Evolutionary conservation across 2,329 filamentous ascomycete species (phyloP).

Genomic region (Penicillium sp.): DNA sequence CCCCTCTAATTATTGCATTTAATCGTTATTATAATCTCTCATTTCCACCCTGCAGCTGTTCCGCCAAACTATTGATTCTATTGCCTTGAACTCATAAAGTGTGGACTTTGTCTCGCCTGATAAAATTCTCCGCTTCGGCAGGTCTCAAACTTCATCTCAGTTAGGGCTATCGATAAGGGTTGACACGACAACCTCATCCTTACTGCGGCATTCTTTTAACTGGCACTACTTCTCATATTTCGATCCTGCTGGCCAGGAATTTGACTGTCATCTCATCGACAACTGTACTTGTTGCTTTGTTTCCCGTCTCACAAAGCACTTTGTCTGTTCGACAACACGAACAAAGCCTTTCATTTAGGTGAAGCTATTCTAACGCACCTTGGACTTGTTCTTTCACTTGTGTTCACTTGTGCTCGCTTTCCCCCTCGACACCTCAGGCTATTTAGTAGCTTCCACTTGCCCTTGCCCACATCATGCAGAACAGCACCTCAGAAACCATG

Average conservation of each 20-base stretch:
- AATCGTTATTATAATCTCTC: slow-evolving; percentile 7
- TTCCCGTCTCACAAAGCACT: slow-evolving; percentile 1
- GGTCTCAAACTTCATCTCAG: slow-evolving; percentile 23
- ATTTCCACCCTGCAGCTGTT: neutral
- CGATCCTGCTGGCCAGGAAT: slow-evolving; percentile 35
- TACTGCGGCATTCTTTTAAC: slow-evolving; percentile 30
- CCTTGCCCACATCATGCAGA: neutral
- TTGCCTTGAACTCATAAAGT: slow-evolving; percentile 3
- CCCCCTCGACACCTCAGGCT: neutral
- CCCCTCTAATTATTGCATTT: neutral
- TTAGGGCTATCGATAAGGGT: slow-evolving; percentile 35
- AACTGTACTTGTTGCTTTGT: neutral
- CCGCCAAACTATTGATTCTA: slow-evolving; percentile 15
- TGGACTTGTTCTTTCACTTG: neutral
- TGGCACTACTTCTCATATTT: slow-evolving; percentile 18
- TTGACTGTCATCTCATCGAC: neutral
- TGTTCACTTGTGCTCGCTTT: neutral
- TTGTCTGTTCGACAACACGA: neutral
- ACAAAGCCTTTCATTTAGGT: neutral
- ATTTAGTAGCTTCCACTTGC: neutral
- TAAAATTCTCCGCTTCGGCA: slow-evolving; percentile 23
- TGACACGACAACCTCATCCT: slow-evolving; percentile 42
- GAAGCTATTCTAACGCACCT: neutral
- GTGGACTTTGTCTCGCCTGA: slow-evolving; percentile 22
- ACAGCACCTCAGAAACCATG: slow-evolving; percentile 5